phyloP scores from a whole-genome alignment of 495 filamentous ascomycete genomes.

The Xylaria cubensis region DNA sequence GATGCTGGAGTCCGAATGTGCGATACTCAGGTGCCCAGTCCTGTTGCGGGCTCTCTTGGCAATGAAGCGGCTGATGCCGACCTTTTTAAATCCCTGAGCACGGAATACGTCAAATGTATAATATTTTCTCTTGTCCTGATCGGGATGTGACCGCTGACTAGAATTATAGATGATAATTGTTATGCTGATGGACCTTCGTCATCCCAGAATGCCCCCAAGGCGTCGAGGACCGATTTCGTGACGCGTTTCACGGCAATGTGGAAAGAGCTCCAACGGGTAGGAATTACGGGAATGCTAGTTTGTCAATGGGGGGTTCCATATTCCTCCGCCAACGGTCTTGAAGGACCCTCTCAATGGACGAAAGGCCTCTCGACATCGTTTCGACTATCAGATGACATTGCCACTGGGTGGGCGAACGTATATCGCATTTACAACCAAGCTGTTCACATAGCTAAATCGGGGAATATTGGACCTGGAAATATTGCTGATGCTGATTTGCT shows the following conservation, averaged over 20 bases:
- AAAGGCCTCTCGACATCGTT: conserved; percentile 17
- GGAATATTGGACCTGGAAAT: conserved; percentile 5
- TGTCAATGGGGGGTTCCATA: conserved; percentile 23
- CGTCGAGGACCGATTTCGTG: conserved; percentile 12
- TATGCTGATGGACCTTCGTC: conserved; percentile 15
- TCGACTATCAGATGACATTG: conserved; percentile 21
- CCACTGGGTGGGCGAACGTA: conserved; percentile 15
- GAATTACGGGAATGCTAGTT: conserved; percentile 14
- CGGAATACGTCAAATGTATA: conserved; percentile 22
- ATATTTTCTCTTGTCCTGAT: not conserved
- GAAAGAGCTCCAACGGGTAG: conserved; percentile 9
- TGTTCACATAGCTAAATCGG: conserved; percentile 14
- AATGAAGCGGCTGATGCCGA: conserved; percentile 11
- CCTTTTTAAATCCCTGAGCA: not conserved
- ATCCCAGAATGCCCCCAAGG: conserved; percentile 17
- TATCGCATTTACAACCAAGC: conserved; percentile 21
- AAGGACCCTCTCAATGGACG: conserved; percentile 15
- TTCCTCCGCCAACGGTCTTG: conserved; percentile 8
- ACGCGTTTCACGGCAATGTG: conserved; percentile 19
- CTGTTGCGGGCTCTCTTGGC: conserved; percentile 12
- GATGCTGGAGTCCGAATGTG: conserved; percentile 18
- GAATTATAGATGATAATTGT: conserved; percentile 17
- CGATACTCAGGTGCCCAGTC: conserved; percentile 10
- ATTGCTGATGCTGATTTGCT: conserved; percentile 21
- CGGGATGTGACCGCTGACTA: not conserved